These are phyloP conservation scores for Pyrenochaeta sp. DNA, from an alignment of 2,329 filamentous ascomycete genomes.

Conservation along the genomic window DNA sequence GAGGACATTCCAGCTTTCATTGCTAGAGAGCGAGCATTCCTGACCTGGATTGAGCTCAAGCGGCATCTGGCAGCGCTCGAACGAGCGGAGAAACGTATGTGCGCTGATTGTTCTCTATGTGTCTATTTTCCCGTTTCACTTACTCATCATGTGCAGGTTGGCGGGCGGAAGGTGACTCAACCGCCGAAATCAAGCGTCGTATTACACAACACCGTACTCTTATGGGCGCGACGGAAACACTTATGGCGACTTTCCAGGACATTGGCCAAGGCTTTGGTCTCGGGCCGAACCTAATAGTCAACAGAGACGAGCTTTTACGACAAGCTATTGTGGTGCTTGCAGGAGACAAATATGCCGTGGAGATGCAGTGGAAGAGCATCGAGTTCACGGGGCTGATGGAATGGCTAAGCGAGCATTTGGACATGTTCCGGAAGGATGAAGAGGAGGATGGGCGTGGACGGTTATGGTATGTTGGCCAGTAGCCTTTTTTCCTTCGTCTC, in stretches of 20 bases:
- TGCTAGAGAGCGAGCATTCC: constrained; percentile 42
- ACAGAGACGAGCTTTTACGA: constrained; percentile 42
- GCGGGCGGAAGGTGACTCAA: constrained; percentile 37
- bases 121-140: constrained; percentile 1
- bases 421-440: constrained; percentile 35
- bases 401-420: constrained; percentile 40
- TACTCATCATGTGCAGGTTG: constrained; percentile 32
- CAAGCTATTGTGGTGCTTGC: constrained; percentile 46
- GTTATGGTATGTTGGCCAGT: constrained; percentile 38
- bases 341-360: constrained; percentile 40
- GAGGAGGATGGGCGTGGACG: constrained; percentile 38
- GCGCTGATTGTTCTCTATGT: not conserved
- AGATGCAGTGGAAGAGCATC: constrained; percentile 43
- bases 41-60: constrained; percentile 47
- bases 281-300: constrained; percentile 23
- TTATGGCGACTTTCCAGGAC: constrained; percentile 42
- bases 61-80: constrained; percentile 45
- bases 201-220: constrained; percentile 44
- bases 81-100: constrained; percentile 44
- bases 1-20: constrained; percentile 41
- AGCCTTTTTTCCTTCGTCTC: constrained; percentile 4
- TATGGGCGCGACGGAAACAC: constrained; percentile 43
- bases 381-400: constrained; percentile 39
- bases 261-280: constrained; percentile 36
- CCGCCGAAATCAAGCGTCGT: constrained; percentile 41